Conservation (phyloP, 2,329 filamentous ascomycete species). For the Talaromyces funiculosus region DNA sequence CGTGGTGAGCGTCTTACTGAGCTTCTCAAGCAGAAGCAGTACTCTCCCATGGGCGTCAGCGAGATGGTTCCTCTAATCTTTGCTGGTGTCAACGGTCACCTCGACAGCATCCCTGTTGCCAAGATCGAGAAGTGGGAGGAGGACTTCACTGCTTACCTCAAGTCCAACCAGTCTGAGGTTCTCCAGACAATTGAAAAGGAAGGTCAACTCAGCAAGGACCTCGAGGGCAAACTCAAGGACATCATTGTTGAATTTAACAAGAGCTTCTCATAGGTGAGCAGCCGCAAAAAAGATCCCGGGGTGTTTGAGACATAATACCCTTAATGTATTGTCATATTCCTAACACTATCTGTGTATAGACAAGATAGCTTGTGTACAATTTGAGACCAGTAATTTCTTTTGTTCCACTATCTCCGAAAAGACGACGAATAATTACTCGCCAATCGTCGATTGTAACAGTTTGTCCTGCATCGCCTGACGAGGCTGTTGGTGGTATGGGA, state of each 20-base stretch:
- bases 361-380: constrained; percentile 44
- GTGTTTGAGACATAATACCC: constrained; percentile 19
- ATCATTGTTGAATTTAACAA: constrained; percentile 78
- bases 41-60: constrained; percentile 96
- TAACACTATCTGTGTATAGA: constrained; percentile 35
- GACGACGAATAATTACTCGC: neutral
- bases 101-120: constrained; percentile 80
- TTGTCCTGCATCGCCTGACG: neutral
- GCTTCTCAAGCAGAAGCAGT: constrained; percentile 99
- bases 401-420: constrained; percentile 14
- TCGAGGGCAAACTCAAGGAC: constrained; percentile 61
- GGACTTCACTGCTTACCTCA: constrained; percentile 89
- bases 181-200: constrained; percentile 88
- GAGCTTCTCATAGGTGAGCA: constrained; percentile 62
- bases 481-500: neutral
- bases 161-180: constrained; percentile 80
- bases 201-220: constrained; percentile 90
- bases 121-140: constrained; percentile 92
- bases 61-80: constrained; percentile 99
- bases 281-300: constrained; percentile 14
- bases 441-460: neutral
- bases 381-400: constrained; percentile 39
- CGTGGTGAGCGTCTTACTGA: constrained; percentile 99
- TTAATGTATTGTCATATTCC: constrained; percentile 30
- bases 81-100: constrained; percentile 96